Percentiles rank a stretch among this genome's conserved stretches.
Evolutionary conservation across 2,329 filamentous ascomycete genomes (phyloP).

Genomic region (Pseudocercospora cruenta): DNA sequence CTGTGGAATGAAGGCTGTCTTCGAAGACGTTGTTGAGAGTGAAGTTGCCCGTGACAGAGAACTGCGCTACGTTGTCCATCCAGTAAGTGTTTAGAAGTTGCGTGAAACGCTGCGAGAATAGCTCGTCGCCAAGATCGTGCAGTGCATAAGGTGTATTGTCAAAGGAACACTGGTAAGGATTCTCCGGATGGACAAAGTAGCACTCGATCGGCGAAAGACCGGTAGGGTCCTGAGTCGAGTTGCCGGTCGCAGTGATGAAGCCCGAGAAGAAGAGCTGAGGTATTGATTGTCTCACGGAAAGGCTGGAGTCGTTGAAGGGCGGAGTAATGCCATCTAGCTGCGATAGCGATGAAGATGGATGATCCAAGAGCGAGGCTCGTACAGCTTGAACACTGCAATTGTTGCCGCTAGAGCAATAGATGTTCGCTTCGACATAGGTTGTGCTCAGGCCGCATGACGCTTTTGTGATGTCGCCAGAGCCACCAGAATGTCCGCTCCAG

Average conservation of each 20-base stretch:
- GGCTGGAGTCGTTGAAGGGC: slow-evolving; percentile 11
- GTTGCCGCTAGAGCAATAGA: slow-evolving; percentile 11
- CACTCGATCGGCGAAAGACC: slow-evolving; percentile 18
- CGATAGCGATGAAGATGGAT: slow-evolving; percentile 12
- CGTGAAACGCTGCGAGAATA: slow-evolving; percentile 21
- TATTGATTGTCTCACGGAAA: slow-evolving; percentile 8
- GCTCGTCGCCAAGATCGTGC: slow-evolving; percentile 11
- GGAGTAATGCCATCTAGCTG: slow-evolving; percentile 15
- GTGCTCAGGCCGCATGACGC: slow-evolving; percentile 16
- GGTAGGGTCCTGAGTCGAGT: slow-evolving; percentile 1
- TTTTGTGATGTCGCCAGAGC: slow-evolving; percentile 4
- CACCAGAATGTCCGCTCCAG: slow-evolving; percentile 6
- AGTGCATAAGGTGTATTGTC: slow-evolving; percentile 8
- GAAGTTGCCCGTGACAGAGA: slow-evolving; percentile 16
- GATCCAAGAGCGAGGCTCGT: slow-evolving; percentile 11
- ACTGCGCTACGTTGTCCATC: slow-evolving; percentile 20
- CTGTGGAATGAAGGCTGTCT: not conserved
- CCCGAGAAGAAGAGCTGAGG: slow-evolving; percentile 20
- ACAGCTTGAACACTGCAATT: slow-evolving; percentile 17
- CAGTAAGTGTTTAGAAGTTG: slow-evolving; percentile 29
- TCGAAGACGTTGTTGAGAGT: slow-evolving; percentile 12
- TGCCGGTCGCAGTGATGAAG: slow-evolving; percentile 15
- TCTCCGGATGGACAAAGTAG: slow-evolving; percentile 16
- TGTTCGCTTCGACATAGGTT: slow-evolving; percentile 15
- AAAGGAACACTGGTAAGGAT: slow-evolving; percentile 10